Evolutionary conservation across 2,329 filamentous ascomycete genomes (phyloP), one percentile per base, ranked within the genome.

Genomic region (Aureobasidium uvarum): DNA sequence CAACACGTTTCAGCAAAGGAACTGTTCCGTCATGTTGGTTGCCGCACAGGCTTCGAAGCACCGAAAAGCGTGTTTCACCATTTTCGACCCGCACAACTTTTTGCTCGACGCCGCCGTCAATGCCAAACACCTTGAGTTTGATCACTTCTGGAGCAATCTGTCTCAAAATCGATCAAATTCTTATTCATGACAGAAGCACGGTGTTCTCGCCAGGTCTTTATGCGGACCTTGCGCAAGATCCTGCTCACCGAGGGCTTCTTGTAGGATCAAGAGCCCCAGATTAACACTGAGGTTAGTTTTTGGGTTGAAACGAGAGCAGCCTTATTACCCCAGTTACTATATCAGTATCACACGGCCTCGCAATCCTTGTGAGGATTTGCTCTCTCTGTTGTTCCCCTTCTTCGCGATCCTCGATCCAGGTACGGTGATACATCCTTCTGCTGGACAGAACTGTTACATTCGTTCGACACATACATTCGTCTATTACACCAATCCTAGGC

Each of bases 241-340:
- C 43, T 62, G 58, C 16, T 41, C 45, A 48, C 36, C 56, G 36
- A 60, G 31, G 31, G 41, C 43, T 38, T 31, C 43, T 33, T 62
- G 58, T 33, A 62, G 45, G 33, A 51, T 43, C 20, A 46, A 33
- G 38, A 51, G 58, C 58, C 58, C 58, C 58, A 46, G 58, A 51
- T 58, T 28, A 50, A 62, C 23, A 38, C 48, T 41, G 31, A 23
- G 36, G 33, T 45, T 6, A 51, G 11, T 39, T 23, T 25, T 41
- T 48, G 39, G 38, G 45, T 14, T 51, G 56, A 60, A 60, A 60
- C 56, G 31, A 23, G 56, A 60, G 56, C 18, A 60, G 43, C 56
- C 56, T 60, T 60, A 60, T 58, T 46, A 43, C 46, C 58, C 45
- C 46, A 41, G 43, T 50, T 62, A 45, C 58, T 62, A 62, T 62